phyloP scores from a whole-genome alignment of 139 green algal genomes.

The Diplosphaera chodatii region DNA sequence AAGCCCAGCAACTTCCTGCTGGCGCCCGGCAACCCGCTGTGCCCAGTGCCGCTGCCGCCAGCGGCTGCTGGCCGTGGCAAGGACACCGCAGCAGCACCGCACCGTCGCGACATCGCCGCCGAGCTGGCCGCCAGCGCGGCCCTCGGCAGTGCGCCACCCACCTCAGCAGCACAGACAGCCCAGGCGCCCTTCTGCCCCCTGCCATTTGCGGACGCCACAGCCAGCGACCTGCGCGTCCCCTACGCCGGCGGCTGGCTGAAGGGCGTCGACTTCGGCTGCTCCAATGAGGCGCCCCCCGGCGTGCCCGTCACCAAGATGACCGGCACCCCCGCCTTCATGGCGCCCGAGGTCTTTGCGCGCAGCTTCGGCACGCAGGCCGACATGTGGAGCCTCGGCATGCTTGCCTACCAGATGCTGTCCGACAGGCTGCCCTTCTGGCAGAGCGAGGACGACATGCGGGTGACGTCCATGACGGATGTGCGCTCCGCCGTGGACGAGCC shows the following conservation, averaged over 20 bases:
- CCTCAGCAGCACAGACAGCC: neutral
- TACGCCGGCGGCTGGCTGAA: neutral
- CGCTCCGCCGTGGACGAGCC: neutral
- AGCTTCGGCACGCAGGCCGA: slow-evolving; percentile 30
- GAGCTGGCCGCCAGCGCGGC: neutral
- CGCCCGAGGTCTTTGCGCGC: slow-evolving; percentile 41
- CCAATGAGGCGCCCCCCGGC: slow-evolving; percentile 5
- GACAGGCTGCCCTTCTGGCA: neutral
- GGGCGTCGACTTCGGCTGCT: slow-evolving; percentile 31
- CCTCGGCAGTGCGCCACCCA: too few species aligned
- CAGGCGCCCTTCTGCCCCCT: neutral
- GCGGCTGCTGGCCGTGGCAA: neutral
- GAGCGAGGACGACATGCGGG: neutral
- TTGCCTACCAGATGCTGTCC: slow-evolving; percentile 31
- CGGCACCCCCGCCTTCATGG: slow-evolving; percentile 36
- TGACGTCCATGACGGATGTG: neutral
- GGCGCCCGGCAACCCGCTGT: slow-evolving; percentile 18
- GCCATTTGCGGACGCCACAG: neutral
- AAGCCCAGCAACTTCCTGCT: slow-evolving; percentile 84
- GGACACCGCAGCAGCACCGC: neutral
- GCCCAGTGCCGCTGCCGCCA: slow-evolving; percentile 1
- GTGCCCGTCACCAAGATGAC: slow-evolving; percentile 7
- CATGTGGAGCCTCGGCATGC: slow-evolving; percentile 39
- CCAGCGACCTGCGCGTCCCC: neutral
- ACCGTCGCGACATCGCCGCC: neutral